These are phyloP conservation scores for Plicaturopsis crispa DNA, from an alignment of 768 basidiomycete genomes.

Conservation along the genomic window DNA sequence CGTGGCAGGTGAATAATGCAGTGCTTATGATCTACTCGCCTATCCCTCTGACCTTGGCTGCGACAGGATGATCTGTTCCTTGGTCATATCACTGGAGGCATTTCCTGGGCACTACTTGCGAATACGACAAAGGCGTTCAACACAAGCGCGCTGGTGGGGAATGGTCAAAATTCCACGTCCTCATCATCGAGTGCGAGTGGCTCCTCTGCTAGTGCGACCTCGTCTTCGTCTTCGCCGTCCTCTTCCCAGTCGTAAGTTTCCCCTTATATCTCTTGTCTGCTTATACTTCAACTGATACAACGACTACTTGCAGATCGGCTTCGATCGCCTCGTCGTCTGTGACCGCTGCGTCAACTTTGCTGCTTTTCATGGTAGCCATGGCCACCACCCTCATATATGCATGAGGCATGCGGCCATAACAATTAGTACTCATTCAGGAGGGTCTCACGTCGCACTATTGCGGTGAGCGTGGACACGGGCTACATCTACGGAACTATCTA, in stretches of 20 bases:
- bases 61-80: constrained; percentile 60
- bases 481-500: too few species aligned
- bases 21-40: background rate
- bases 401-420: constrained; percentile 22
- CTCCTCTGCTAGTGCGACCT: background rate
- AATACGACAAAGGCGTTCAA: constrained; percentile 69
- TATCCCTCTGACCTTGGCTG: background rate
- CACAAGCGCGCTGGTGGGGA: constrained; percentile 52
- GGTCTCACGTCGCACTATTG: too few species aligned
- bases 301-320: background rate
- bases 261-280: background rate
- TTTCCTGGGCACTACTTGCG: constrained; percentile 65
- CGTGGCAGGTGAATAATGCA: constrained; percentile 51
- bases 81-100: constrained; percentile 66
- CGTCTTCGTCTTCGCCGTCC: background rate
- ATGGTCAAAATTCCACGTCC: constrained; percentile 6
- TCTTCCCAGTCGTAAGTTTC: background rate
- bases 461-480: too few species aligned
- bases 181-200: too few species aligned
- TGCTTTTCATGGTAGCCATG: background rate
- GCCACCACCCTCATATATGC: background rate
- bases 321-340: too few species aligned
- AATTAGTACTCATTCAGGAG: too few species aligned
- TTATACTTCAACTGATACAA: background rate
- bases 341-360: background rate